These are phyloP conservation scores for Sicyos baderoa DNA, from an alignment of 306 rosid species.

Conservation along the genomic window DNA sequence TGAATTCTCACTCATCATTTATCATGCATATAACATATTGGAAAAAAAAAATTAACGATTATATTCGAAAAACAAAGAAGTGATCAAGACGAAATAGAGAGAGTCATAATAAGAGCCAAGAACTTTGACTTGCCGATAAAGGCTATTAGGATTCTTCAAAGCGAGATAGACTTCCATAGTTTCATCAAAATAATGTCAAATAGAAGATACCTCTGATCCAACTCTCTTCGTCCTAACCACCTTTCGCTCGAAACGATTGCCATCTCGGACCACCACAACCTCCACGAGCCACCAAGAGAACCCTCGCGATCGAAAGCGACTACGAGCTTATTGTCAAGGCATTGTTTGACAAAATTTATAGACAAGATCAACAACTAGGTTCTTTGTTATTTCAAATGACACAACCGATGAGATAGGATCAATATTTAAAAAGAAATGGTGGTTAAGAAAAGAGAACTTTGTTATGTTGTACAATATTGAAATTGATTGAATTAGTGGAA, in stretches of 20 bases:
- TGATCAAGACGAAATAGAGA: neutral
- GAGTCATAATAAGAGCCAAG: constrained; percentile 9
- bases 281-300: no score
- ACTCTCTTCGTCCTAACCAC: neutral
- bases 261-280: neutral
- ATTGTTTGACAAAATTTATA: neutral
- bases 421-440: neutral
- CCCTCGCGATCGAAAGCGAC: neutral
- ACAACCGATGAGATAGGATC: constrained; percentile 3
- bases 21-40: no score
- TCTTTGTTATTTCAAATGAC: neutral
- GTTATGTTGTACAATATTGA: neutral
- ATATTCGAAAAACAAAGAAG: no score
- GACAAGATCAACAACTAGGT: neutral
- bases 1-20: neutral
- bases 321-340: neutral
- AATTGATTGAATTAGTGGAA: neutral
- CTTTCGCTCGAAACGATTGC: neutral
- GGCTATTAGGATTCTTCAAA: neutral
- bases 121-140: constrained; percentile 14
- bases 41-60: neutral
- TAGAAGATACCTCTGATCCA: neutral
- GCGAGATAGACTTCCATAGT: neutral
- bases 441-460: neutral
- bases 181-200: neutral